Conservation (phyloP, 2,329 filamentous ascomycete species). For the Clarireedia sp. region DNA sequence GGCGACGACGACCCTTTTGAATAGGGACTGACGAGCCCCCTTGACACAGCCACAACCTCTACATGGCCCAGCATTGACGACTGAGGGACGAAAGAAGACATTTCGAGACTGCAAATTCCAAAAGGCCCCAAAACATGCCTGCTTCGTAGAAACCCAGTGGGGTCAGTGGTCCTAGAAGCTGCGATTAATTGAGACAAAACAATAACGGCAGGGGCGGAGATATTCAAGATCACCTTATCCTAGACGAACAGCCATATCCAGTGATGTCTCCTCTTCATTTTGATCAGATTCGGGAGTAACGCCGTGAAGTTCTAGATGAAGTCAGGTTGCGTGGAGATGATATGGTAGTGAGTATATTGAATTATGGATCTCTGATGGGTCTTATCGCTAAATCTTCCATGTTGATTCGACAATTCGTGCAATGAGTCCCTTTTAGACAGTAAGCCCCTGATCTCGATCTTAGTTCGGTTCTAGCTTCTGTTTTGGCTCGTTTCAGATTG, state of each 20-base stretch:
- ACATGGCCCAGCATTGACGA: neutral
- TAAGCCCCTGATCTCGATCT: neutral
- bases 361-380: neutral
- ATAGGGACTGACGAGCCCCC: neutral
- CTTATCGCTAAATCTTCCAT: neutral
- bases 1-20: constrained; percentile 7
- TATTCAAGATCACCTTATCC: constrained; percentile 1
- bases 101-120: neutral
- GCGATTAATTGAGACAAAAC: neutral
- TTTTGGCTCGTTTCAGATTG: too few relatives aligned
- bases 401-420: neutral
- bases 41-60: neutral
- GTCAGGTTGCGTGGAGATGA: constrained; percentile 7
- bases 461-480: neutral
- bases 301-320: constrained; percentile 1
- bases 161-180: neutral
- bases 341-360: constrained; percentile 5
- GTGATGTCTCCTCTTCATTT: neutral
- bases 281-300: neutral
- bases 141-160: neutral
- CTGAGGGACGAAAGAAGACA: neutral
- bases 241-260: neutral
- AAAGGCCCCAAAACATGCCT: neutral
- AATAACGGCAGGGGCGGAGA: neutral
- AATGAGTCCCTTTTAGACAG: neutral